Percentiles rank a stretch among this genome's conserved stretches.
These are phyloP conservation scores for Hirsutella minnesotensis DNA, from an alignment of 2,329 filamentous ascomycete genomes.

Conservation along the genomic window DNA sequence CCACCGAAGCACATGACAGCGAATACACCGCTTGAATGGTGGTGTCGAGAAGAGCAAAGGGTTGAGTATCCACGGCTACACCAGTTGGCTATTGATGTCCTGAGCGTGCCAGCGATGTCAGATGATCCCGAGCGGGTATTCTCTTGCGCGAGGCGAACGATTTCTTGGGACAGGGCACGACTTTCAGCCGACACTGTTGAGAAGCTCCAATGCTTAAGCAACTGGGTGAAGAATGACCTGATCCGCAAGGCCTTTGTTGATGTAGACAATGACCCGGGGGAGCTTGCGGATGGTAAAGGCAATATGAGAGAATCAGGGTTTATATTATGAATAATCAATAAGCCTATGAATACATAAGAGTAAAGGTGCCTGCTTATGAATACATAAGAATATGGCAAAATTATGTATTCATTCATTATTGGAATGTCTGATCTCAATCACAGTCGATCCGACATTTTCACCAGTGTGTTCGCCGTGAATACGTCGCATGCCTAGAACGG, in stretches of 20 bases:
- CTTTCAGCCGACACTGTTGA: not conserved
- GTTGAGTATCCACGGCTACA: not conserved
- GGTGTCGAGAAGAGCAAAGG: not conserved
- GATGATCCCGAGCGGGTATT: not conserved
- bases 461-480: too few species aligned
- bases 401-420: constrained; percentile 1
- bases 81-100: not conserved
- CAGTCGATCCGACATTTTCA: too few species aligned
- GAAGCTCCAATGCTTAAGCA: not conserved
- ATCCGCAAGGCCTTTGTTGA: too few species aligned
- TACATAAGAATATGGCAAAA: too few species aligned
- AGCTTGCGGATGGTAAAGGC: not conserved
- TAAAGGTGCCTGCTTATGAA: not conserved
- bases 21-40: not conserved
- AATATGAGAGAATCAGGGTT: not conserved
- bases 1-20: not conserved
- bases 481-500: too few species aligned
- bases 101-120: not conserved
- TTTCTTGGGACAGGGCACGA: not conserved
- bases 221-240: too few species aligned
- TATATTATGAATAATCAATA: constrained; percentile 1
- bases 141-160: not conserved
- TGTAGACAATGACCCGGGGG: too few species aligned
- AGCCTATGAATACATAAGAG: constrained; percentile 1
- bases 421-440: constrained; percentile 1